phyloP scores from a whole-genome alignment of 257 asterid genomes.

The Forsythia suspensa region DNA sequence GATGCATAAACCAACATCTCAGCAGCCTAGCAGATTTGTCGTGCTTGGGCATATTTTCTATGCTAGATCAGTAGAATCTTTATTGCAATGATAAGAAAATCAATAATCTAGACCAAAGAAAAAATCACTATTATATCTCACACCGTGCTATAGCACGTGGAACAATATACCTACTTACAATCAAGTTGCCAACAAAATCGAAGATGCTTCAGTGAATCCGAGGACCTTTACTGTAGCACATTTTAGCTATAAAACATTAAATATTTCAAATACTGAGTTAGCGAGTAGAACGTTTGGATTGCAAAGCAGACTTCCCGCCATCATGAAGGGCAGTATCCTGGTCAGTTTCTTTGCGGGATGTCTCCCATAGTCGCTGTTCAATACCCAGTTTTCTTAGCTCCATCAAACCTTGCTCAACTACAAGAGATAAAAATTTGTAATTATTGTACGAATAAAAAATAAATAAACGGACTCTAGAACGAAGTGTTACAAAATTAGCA shows the following conservation, averaged over 20 bases:
- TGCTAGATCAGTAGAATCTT: background rate
- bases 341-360: slow-evolving; percentile 46
- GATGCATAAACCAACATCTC: background rate
- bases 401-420: slow-evolving; percentile 53
- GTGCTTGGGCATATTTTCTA: background rate
- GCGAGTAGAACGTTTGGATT: slow-evolving; percentile 4
- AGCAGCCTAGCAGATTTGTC: background rate
- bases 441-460: slow-evolving; percentile 5
- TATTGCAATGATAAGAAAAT: background rate
- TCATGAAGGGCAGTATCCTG: slow-evolving; percentile 43
- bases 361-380: slow-evolving; percentile 48
- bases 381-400: slow-evolving; percentile 50
- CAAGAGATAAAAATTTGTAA: slow-evolving; percentile 6
- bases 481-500: background rate
- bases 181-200: slow-evolving; percentile 5
- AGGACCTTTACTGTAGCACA: background rate
- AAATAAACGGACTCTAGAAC: background rate
- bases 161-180: slow-evolving; percentile 14
- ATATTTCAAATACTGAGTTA: slow-evolving; percentile 3
- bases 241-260: slow-evolving; percentile 7
- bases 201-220: slow-evolving; percentile 4
- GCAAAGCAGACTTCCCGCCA: slow-evolving; percentile 35
- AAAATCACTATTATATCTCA: background rate
- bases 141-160: background rate
- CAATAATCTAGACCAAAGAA: background rate